Evolutionary conservation across 495 filamentous ascomycete genomes (phyloP), one percentile per base, ranked within the genome.

Genomic region (Aspergillus cristatus): DNA sequence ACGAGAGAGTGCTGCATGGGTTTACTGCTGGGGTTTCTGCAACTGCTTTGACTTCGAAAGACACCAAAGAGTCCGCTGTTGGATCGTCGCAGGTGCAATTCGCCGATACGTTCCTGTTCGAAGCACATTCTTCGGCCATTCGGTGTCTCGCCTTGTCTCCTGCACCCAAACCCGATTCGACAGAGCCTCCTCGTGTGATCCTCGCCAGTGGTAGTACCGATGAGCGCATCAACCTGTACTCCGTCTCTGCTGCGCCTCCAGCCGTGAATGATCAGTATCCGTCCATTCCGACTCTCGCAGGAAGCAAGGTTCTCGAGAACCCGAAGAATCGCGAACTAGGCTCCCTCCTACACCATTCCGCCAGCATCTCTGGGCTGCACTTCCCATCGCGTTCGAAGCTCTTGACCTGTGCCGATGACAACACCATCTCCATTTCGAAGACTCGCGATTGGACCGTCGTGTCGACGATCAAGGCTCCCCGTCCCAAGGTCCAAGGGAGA

Each of bases 171-270:
- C 46, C 58, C 35, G 63, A 64, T 43, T 54, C 61, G 29, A 64
- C 72, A 3, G 62, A 72, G 26, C 66, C 74, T 0, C 76, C 81
- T 49, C 94, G 86, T 54, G 70, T 91, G 34, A 78, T 88, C 34
- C 75, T 97, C 34, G 91, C 93, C 32, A 93, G 76, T 18, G 94
- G 93, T 41, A 78, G 81, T 57, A 86, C 84, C 14, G 91, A 99
- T 63, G 86, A 94, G 59, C 81, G 83, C 28, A 84, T 99, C 64
- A 94, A 97, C 55, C 72, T 99, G 41, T 97, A 95, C 68, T 82
- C 82, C 34, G 65, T 99, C 33, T 91, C 88, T 10, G 82, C 84
- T 18, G 70, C 75, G 25, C 81, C 85, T 0, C 54, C 64, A 40
- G 43, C 58, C 38, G 46, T 70, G 50, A 57, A 48, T 47, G 50